Base-by-base conservation (phyloP, 2,329 filamentous ascomycete species). In the Trichoderma asperellum region DNA sequence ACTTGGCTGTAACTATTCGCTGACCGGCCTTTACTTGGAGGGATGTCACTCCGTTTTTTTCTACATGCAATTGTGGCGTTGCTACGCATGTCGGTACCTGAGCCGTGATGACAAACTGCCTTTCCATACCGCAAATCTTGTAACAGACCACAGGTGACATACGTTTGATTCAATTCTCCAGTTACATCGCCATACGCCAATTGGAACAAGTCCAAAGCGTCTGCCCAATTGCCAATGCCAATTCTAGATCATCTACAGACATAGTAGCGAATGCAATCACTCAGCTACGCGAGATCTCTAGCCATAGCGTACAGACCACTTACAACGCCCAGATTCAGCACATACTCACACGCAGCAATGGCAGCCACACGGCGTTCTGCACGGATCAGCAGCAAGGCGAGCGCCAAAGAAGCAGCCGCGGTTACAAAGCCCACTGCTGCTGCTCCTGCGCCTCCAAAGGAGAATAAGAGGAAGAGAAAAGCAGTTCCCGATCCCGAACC, bases 281-380 rank as follows among this genome's bases (percentile, higher is more conserved):
- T 35, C 32, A 49, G 27, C 24, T 40, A 16, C 58, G 35, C 58
- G 12, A 62, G 49, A 49, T 37, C 21, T 27, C 18, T 62, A 21
- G 29, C 59, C 40, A 43, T 16, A 8, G 35, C 32, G 49, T 53
- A 52, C 37, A 64, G 59, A 34, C 21, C 53, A 63, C 49, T 59
- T 37, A 58, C 37, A 21, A 11, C 32, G 49, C 47, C 29, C n/a
- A 56, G n/a, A 27, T 60, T 40, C 27, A 70, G 53, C 66, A 57
- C 52, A 55, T 65, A 10, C 21, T 49, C 47, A n/a, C 21, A 60
- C 16, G n/a, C 56, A 40, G 40, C 59, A 11, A 70, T 80, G 74
- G 79, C 80, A 37, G 74, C 73, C 18, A 79, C 78, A 59, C 77
- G 81, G 49, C 77, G 79, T 27, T 83, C 81, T 2, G 79, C 82